Evolutionary conservation across 2,329 filamentous ascomycete genomes (phyloP).

Genomic region (Diaporthe vaccinii): DNA sequence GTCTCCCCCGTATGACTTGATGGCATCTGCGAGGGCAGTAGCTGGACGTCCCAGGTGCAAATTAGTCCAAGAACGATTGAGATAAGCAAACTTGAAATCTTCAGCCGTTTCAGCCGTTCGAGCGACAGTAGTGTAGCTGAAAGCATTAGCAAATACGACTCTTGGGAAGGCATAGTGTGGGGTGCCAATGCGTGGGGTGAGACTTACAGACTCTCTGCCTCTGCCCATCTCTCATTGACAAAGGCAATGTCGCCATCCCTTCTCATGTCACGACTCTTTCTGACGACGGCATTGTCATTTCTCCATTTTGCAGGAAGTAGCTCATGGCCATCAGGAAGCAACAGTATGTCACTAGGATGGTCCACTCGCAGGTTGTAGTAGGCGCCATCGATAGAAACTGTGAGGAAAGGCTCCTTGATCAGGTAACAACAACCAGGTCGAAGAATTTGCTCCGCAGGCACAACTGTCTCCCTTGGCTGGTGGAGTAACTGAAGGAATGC

Average conservation of each 20-base stretch:
- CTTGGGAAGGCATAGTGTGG: no score
- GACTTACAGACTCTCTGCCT: neutral
- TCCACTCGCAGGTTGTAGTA: neutral
- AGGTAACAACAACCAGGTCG: neutral
- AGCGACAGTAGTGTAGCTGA: neutral
- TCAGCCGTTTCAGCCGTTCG: neutral
- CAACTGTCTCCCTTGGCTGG: neutral
- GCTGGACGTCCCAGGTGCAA: neutral
- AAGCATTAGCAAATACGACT: no score
- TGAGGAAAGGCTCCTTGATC: neutral
- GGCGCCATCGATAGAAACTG: accelerated
- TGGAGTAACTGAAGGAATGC: accelerated
- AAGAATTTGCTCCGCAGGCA: neutral
- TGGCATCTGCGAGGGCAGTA: neutral
- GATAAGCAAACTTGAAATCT: neutral
- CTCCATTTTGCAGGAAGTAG: neutral
- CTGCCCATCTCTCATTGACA: neutral
- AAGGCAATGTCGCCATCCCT: neutral
- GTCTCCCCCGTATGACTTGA: neutral
- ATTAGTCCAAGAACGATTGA: neutral
- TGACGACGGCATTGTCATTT: accelerated
- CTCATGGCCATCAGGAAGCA: neutral
- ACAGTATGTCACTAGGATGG: neutral
- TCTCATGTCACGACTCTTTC: neutral
- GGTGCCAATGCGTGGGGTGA: accelerated